Percentiles rank a stretch among this genome's conserved stretches.
Evolutionary conservation across 1,139 yeast species (phyloP).

Genomic region (Arxiozyma telluris): DNA sequence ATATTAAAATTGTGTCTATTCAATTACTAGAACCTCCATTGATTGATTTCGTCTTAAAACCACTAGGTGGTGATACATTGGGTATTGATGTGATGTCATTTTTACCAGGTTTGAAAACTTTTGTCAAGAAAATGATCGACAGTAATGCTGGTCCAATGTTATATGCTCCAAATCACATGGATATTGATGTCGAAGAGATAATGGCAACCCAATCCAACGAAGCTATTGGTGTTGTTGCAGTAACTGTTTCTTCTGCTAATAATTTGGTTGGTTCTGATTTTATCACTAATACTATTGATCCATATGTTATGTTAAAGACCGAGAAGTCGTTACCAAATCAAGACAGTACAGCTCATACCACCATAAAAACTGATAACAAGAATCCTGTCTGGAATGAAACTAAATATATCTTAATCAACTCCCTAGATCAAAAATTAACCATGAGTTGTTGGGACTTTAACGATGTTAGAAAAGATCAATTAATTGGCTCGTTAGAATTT

Average conservation of each 20-base stretch:
- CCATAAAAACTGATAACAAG: conserved; percentile 45
- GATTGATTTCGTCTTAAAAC: conserved; percentile 70
- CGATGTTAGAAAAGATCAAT: conserved; percentile 45
- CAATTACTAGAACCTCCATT: conserved; percentile 70
- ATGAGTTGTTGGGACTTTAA: conserved; percentile 47
- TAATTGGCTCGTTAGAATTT: conserved; percentile 49
- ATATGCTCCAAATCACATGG: conserved; percentile 75
- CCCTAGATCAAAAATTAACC: conserved; percentile 49
- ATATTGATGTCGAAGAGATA: conserved; percentile 62
- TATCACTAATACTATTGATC: conserved; percentile 44
- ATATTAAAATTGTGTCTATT: conserved; percentile 59
- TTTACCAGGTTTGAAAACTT: conserved; percentile 69
- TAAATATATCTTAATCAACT: conserved; percentile 48
- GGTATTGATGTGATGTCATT: conserved; percentile 78
- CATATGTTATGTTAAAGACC: conserved; percentile 46
- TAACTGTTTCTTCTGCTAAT: conserved; percentile 48
- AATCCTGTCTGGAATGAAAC: conserved; percentile 62
- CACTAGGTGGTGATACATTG: conserved; percentile 80
- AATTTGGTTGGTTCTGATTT: conserved; percentile 39
- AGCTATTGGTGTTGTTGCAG: conserved; percentile 59
- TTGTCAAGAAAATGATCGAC: conserved; percentile 62
- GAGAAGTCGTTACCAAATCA: conserved; percentile 34
- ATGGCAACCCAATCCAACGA: conserved; percentile 56
- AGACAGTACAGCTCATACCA: conserved; percentile 42
- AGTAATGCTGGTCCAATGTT: conserved; percentile 64